A percentile compares a stretch with the other conserved stretches of the same genome.
These are phyloP conservation scores for Hymenoscyphus salicellus DNA, from an alignment of 2,329 filamentous ascomycete genomes.

Conservation along the genomic window DNA sequence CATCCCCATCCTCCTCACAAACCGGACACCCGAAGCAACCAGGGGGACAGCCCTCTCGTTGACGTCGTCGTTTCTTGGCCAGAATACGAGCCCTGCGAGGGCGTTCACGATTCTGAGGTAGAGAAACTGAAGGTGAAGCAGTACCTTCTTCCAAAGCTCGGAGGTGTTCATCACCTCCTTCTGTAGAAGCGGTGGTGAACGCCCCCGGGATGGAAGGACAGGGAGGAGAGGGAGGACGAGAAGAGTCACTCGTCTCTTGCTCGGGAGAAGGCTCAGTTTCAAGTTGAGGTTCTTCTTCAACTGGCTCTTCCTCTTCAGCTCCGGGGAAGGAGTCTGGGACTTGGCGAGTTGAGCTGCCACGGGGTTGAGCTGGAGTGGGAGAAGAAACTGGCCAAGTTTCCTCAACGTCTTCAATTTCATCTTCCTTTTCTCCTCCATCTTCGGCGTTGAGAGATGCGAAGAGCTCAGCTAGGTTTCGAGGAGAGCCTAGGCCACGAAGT, in stretches of 20 bases:
- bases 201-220: neutral
- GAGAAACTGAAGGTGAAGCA: neutral
- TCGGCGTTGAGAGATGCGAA: too few species aligned
- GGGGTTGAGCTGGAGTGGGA: too few species aligned
- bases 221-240: neutral
- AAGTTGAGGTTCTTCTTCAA: too few species aligned
- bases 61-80: neutral
- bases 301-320: too few species aligned
- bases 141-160: neutral
- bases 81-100: neutral
- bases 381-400: too few species aligned
- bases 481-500: too few species aligned
- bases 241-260: neutral
- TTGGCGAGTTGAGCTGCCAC: too few species aligned
- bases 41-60: neutral
- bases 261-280: too few species aligned
- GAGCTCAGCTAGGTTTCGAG: too few species aligned
- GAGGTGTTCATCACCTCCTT: neutral
- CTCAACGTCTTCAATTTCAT: too few species aligned
- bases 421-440: too few species aligned
- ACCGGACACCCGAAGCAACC: neutral
- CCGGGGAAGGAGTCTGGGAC: too few species aligned
- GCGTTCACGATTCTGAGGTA: neutral
- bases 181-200: neutral
- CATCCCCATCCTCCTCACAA: neutral